Percentiles rank a stretch among this genome's conserved stretches.
These are phyloP conservation scores for Calcarisporium arbuscula DNA, from an alignment of 2,329 filamentous ascomycete genomes.

Conservation along the genomic window DNA sequence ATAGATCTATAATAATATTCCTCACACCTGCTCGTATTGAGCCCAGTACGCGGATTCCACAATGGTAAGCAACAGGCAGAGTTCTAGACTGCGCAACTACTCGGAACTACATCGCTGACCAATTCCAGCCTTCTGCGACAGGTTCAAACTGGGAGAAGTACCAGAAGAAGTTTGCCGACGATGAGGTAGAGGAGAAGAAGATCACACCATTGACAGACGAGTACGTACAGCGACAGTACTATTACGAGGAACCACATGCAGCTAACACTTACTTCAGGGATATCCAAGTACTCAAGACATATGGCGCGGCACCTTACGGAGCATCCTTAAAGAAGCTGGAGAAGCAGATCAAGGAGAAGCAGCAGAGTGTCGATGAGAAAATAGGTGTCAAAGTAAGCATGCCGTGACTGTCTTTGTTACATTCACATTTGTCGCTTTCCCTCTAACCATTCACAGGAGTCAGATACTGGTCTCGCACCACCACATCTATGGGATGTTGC, in stretches of 20 bases:
- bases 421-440: not conserved
- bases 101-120: conserved; percentile 16
- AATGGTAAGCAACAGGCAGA: conserved; percentile 33
- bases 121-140: conserved; percentile 79
- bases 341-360: conserved; percentile 99
- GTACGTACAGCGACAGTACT: conserved; percentile 54
- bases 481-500: conserved; percentile 99
- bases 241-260: no score
- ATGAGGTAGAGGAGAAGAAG: conserved; percentile 99
- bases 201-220: conserved; percentile 95
- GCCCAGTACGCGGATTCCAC: conserved; percentile 25
- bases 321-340: conserved; percentile 93
- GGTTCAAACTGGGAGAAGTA: conserved; percentile 98
- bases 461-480: conserved; percentile 94
- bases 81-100: no score
- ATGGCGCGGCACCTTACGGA: conserved; percentile 93
- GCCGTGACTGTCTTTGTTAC: not conserved
- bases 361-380: conserved; percentile 97
- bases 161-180: conserved; percentile 92
- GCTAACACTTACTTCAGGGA: no score
- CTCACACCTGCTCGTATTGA: conserved; percentile 12
- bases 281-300: conserved; percentile 98
- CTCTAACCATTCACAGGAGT: conserved; percentile 59
- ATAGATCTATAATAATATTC: no score
- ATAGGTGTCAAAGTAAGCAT: conserved; percentile 70